Evolutionary conservation across 208 protist genomes (phyloP).

Genomic region (Wallacemonas sp.): DNA sequence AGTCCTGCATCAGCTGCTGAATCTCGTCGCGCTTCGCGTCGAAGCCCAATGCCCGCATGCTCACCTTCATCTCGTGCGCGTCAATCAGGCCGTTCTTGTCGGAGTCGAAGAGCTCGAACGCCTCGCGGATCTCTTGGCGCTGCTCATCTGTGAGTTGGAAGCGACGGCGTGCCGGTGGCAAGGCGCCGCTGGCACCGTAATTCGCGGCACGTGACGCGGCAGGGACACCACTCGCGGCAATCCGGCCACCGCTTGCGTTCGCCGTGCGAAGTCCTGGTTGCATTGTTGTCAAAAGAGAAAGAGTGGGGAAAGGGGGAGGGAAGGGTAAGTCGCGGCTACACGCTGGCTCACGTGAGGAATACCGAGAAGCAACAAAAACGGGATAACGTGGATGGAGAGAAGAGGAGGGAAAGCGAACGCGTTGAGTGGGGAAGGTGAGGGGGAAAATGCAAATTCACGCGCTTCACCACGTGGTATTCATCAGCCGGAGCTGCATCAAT

Average conservation of each 20-base stretch:
- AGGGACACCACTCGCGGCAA: constrained; percentile 41
- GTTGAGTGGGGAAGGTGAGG: too few species aligned
- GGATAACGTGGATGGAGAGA: too few species aligned
- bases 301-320: not conserved
- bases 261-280: constrained; percentile 18
- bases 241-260: constrained; percentile 37
- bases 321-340: not conserved
- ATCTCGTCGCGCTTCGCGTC: constrained; percentile 97
- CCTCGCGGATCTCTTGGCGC: constrained; percentile 98
- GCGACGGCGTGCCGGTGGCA: constrained; percentile 63
- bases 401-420: too few species aligned
- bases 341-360: too few species aligned
- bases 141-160: constrained; percentile 98
- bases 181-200: constrained; percentile 19
- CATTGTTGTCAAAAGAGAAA: constrained; percentile 9
- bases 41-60: constrained; percentile 99
- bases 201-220: constrained; percentile 18
- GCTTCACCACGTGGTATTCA: too few species aligned
- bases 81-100: constrained; percentile 97
- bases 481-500: too few species aligned
- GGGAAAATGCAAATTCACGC: too few species aligned
- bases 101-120: constrained; percentile 99
- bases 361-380: too few species aligned
- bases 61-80: constrained; percentile 99
- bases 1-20: constrained; percentile 87